Evolutionary conservation across 2,329 filamentous ascomycete species (phyloP), one percentile per base, ranked within the genome.

Genomic region (Aspergillus sp.): DNA sequence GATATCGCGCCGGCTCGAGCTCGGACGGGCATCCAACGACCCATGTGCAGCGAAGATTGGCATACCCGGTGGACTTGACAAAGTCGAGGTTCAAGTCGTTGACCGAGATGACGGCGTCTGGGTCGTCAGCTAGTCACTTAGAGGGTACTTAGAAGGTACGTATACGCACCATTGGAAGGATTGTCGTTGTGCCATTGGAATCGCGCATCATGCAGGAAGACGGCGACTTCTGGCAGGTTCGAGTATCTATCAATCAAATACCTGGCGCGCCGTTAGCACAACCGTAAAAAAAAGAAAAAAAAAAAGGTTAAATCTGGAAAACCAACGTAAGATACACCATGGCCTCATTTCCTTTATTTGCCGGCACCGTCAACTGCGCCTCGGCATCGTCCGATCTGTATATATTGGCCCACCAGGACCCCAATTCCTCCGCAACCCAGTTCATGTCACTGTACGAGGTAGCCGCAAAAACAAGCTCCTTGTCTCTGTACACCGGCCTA

Each of bases 21-120:
- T 62, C 58, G 13, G 36, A 45, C 8, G 58, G 55, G 12, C 51
- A 55, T 11, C 57, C 56, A 14, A 59, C 55, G 2, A 43, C 45
- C 22, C 49, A 33, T 36, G 51, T 44, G 32, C 75, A 79, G 31
- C 75, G 69, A 32, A 79, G 58, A 45, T 75, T 78, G 43, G 70
- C 67, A 49, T 75, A 79, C 11, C 74, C 74, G 30, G 64, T 55
- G 28, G 61, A 49, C 25, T 63, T 60, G 3, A 78, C 62, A 36
- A 69, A 66, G 8, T 67, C 56, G 20, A 69, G 49, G 15, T 65
- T 66, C 15, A 77, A 61, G 20, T 59, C 55, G 28, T 62, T 64
- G 24, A 77, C 60, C 3, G 68, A 61, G 13, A 47, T 39, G 3
- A 50, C 49, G 8, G 51, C 50, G 38, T 47, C 38, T 51, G 24